Base-by-base conservation (phyloP, 169 alveolate genomes). In the Cryptosporidium sp. region DNA sequence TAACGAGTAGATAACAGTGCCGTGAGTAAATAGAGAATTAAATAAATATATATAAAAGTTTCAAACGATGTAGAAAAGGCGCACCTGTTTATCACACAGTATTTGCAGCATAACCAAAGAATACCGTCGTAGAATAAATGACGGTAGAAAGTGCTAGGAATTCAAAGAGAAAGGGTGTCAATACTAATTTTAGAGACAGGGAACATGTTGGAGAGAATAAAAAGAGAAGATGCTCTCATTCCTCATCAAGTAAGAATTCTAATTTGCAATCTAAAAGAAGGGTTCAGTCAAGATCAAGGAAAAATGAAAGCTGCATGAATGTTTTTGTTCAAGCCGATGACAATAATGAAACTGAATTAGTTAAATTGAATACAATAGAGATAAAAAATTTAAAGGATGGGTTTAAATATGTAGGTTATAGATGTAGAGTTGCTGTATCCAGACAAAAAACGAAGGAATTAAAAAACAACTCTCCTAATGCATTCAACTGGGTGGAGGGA, bases 401-500 rank as follows among this genome's bases (percentile, higher is more conserved):
- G 23, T 80, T 80, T 80, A 80, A 45, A 65, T 80, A 80, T 62
- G 14, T 80, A 23, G 89, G 89, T 8, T 61, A 44, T 65, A 33
- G 89, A 42, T 80, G 89, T 44, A 60, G 89, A 37, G 75, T 80
- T 62, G 89, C 39, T 23, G 89, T 80, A n/a, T 80, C 89, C 2
- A 60, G 72, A 29, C 61, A 80, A 44, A 80, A 62, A 62, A 5
- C 42, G 14, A 80, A 60, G 42, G 56, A 60, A 60, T n/a, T 16
- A 3, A 37, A 16, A 33, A 62, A 37, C 21, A 75, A 80, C 42
- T 67, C 44, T 1, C 75, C 68, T 21, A 33, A 33, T 61, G 33
- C 89, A 31, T 80, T 80, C 23, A 80, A 80, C 45, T 80, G 89
- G 89, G 75, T 80, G 29, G 89, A 80, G 42, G 89, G 89, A 23